These are phyloP conservation scores for Cenococcum geophilum DNA, from an alignment of 495 filamentous ascomycete species.

Conservation along the genomic window DNA sequence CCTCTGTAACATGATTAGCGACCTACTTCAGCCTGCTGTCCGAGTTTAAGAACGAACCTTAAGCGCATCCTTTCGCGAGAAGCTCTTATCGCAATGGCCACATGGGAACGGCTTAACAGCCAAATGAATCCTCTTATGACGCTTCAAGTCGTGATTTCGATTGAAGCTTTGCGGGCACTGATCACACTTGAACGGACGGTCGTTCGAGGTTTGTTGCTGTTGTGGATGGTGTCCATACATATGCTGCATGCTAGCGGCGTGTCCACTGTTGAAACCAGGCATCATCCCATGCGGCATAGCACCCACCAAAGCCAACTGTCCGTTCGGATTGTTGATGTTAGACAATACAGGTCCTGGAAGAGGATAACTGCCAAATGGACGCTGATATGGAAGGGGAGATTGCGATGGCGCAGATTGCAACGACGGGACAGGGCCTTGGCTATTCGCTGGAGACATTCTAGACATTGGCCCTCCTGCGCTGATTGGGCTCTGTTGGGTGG, in stretches of 20 bases:
- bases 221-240: slow-evolving; percentile 48
- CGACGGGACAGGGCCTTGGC: slow-evolving; percentile 42
- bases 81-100: slow-evolving; percentile 88
- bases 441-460: slow-evolving; percentile 51
- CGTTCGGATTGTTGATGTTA: slow-evolving; percentile 66
- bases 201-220: slow-evolving; percentile 51
- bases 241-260: slow-evolving; percentile 51
- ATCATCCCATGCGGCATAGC: slow-evolving; percentile 49
- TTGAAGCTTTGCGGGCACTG: slow-evolving; percentile 91
- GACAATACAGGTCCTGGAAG: slow-evolving; percentile 68
- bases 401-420: slow-evolving; percentile 45
- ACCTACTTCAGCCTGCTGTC: slow-evolving; percentile 20
- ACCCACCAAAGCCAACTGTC: slow-evolving; percentile 62
- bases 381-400: slow-evolving; percentile 45
- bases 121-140: slow-evolving; percentile 91
- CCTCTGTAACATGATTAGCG: slow-evolving; percentile 51
- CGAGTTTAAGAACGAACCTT: slow-evolving; percentile 58
- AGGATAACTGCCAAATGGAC: slow-evolving; percentile 37
- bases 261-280: slow-evolving; percentile 52
- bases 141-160: slow-evolving; percentile 92
- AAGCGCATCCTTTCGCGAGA: slow-evolving; percentile 91
- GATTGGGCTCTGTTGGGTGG: slow-evolving; percentile 55
- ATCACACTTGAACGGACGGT: slow-evolving; percentile 93
- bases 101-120: slow-evolving; percentile 96
- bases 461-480: slow-evolving; percentile 50